phyloP scores from a whole-genome alignment of 2,329 filamentous ascomycete species.

The Fonsecaea erecta region DNA sequence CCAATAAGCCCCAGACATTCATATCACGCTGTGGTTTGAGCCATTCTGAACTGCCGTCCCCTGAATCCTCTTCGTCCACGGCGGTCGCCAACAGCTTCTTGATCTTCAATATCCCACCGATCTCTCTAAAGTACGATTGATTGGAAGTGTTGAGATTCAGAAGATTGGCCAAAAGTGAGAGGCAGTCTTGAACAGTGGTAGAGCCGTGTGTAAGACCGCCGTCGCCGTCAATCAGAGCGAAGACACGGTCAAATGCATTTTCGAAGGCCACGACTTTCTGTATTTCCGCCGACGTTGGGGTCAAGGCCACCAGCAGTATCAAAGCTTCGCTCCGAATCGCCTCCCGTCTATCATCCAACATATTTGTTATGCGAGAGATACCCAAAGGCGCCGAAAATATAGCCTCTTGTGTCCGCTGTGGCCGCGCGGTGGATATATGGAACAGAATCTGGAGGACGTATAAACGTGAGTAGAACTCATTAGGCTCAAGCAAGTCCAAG shows the following conservation, averaged over 20 bases:
- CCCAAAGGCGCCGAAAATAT: constrained; percentile 87
- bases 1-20: constrained; percentile 87
- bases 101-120: constrained; percentile 76
- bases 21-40: constrained; percentile 78
- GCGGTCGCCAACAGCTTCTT: constrained; percentile 69
- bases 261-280: constrained; percentile 97
- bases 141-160: constrained; percentile 86
- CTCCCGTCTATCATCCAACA: constrained; percentile 83
- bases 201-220: constrained; percentile 82
- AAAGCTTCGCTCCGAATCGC: constrained; percentile 85
- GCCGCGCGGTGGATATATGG: constrained; percentile 81
- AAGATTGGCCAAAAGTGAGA: constrained; percentile 88
- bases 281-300: constrained; percentile 81
- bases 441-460: constrained; percentile 89
- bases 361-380: constrained; percentile 80
- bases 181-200: constrained; percentile 86
- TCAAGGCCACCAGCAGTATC: constrained; percentile 83
- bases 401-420: constrained; percentile 92
- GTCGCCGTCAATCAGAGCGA: constrained; percentile 79
- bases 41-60: constrained; percentile 71
- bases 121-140: constrained; percentile 91
- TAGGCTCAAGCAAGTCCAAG: constrained; percentile 83
- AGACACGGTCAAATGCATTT: constrained; percentile 86
- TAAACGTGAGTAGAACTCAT: constrained; percentile 86
- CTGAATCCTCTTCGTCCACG: constrained; percentile 57